Evolutionary conservation across 805 yeast species (phyloP).

Genomic region (Starmera pachycereana): DNA sequence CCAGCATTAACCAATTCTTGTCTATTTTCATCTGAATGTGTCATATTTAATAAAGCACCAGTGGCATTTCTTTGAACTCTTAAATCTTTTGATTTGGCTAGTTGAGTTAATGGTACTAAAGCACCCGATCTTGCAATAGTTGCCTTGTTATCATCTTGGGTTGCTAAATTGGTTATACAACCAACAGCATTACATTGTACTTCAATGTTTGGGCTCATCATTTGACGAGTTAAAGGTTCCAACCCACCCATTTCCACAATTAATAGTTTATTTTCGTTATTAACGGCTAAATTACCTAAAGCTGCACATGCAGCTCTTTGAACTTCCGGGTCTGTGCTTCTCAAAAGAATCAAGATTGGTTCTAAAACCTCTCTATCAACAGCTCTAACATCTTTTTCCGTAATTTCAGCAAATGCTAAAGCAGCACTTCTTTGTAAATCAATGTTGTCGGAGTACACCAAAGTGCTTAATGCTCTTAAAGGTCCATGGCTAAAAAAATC

Average conservation of each 20-base stretch:
- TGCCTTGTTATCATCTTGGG: slow-evolving; percentile 93
- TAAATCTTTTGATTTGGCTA: slow-evolving; percentile 88
- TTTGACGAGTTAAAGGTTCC: slow-evolving; percentile 91
- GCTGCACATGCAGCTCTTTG: slow-evolving; percentile 99
- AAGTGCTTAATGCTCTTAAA: slow-evolving; percentile 76
- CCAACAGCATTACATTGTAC: slow-evolving; percentile 99
- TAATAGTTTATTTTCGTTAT: slow-evolving; percentile 84
- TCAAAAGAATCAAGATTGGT: slow-evolving; percentile 82
- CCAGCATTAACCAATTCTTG: slow-evolving; percentile 96
- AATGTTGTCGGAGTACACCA: slow-evolving; percentile 90
- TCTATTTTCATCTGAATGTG: slow-evolving; percentile 94
- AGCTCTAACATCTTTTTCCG: slow-evolving; percentile 89
- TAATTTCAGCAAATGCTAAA: slow-evolving; percentile 94
- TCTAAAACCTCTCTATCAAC: slow-evolving; percentile 88
- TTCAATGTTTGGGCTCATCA: slow-evolving; percentile 95
- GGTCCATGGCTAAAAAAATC: slow-evolving; percentile 87
- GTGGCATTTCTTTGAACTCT: slow-evolving; percentile 98
- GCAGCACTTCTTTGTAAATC: slow-evolving; percentile 97
- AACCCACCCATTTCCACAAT: slow-evolving; percentile 98
- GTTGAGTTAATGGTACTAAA: slow-evolving; percentile 81
- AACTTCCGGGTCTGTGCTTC: slow-evolving; percentile 84
- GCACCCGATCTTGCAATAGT: slow-evolving; percentile 97
- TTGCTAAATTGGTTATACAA: slow-evolving; percentile 94
- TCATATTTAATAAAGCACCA: slow-evolving; percentile 96
- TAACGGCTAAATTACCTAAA: slow-evolving; percentile 94